phyloP scores from a whole-genome alignment of 2,329 filamentous ascomycete species.

The Didymella segeticola region DNA sequence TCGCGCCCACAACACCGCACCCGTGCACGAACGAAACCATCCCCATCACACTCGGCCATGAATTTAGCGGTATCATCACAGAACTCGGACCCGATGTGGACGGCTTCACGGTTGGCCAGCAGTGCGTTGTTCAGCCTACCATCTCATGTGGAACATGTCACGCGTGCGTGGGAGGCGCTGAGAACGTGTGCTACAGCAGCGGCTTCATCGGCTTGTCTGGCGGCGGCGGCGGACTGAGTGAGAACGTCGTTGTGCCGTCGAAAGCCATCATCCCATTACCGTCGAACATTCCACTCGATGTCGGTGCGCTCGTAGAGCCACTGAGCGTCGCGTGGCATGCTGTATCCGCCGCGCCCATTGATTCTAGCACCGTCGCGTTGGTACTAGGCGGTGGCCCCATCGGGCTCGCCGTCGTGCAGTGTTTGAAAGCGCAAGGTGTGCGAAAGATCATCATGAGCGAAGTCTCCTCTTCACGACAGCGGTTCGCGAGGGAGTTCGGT shows the following conservation, averaged over 20 bases:
- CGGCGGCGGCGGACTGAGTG: constrained; percentile 63
- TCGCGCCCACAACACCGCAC: constrained; percentile 61
- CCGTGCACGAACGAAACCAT: constrained; percentile 63
- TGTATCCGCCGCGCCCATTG: constrained; percentile 58
- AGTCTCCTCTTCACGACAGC: constrained; percentile 58
- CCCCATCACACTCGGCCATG: constrained; percentile 69
- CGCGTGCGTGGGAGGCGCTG: constrained; percentile 59
- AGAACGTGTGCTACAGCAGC: constrained; percentile 65
- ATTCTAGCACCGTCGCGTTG: constrained; percentile 57
- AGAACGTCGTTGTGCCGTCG: constrained; percentile 61
- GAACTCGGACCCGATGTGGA: constrained; percentile 62
- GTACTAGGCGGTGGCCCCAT: constrained; percentile 70
- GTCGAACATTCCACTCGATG: constrained; percentile 58
- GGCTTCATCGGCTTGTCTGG: constrained; percentile 61
- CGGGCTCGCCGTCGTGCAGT: constrained; percentile 65
- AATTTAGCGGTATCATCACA: constrained; percentile 67
- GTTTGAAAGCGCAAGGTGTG: constrained; percentile 61
- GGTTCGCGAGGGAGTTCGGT: constrained; percentile 61
- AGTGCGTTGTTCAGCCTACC: constrained; percentile 66
- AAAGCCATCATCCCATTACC: constrained; percentile 60
- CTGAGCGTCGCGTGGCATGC: constrained; percentile 71
- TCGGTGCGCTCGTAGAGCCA: constrained; percentile 67
- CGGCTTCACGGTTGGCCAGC: constrained; percentile 60
- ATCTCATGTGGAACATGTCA: constrained; percentile 64
- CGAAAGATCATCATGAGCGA: constrained; percentile 66